Evolutionary conservation across 352 stramenopile species (phyloP).

Genomic region (Thalassiosira exigua): DNA sequence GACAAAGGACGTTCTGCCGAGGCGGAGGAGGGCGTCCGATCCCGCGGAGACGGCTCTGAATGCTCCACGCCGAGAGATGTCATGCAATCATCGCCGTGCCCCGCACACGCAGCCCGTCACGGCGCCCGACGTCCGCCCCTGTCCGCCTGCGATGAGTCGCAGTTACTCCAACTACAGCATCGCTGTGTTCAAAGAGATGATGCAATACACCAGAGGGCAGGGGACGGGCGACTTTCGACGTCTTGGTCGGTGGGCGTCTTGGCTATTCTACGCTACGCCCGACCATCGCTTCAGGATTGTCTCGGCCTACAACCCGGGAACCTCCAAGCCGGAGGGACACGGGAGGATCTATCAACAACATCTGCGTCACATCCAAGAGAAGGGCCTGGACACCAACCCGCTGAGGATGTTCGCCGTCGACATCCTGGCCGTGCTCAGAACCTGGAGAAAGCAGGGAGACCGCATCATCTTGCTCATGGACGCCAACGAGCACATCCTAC

Average conservation of each 20-base stretch:
- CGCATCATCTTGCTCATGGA: slow-evolving; percentile 4
- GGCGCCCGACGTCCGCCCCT: too few species aligned
- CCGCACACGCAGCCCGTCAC: too few species aligned
- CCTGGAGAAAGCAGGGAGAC: background rate
- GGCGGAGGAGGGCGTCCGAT: too few species aligned
- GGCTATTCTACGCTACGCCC: background rate
- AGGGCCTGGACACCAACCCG: slow-evolving; percentile 2
- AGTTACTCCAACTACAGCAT: too few species aligned
- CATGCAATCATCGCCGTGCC: too few species aligned
- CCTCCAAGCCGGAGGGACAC: background rate
- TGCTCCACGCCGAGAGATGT: too few species aligned
- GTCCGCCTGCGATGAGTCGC: too few species aligned
- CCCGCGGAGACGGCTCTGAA: too few species aligned
- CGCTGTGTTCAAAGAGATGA: background rate
- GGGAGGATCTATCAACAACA: slow-evolving; percentile 1
- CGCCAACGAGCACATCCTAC: slow-evolving; percentile 33
- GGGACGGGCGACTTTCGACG: background rate
- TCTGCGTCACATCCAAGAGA: background rate
- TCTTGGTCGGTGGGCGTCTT: background rate
- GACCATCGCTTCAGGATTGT: background rate
- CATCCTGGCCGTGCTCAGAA: background rate
- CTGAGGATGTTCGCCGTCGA: background rate
- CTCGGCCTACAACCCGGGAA: background rate
- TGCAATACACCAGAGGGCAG: background rate
- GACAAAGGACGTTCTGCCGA: too few species aligned